phyloP scores from a whole-genome alignment of 495 filamentous ascomycete genomes.

The Astrocystis sublimbata region DNA sequence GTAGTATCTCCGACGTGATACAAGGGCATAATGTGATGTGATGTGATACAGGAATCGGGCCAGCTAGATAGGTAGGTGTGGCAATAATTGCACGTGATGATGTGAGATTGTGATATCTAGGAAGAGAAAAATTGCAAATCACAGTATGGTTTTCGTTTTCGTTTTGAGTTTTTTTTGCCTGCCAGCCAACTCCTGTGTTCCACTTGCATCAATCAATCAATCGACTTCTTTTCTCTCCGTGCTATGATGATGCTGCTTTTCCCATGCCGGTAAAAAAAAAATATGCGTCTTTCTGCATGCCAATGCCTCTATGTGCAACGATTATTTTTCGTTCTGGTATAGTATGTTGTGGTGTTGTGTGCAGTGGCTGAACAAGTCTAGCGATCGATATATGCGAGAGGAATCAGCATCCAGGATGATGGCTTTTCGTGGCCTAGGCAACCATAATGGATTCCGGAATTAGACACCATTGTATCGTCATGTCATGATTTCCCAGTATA shows the following conservation, averaged over 20 bases:
- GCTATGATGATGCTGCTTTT: constrained; percentile 20
- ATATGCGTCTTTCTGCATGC: constrained; percentile 18
- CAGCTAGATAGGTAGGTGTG: too few species aligned
- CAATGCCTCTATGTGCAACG: constrained; percentile 16
- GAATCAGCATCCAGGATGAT: constrained; percentile 14
- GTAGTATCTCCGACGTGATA: constrained; percentile 6
- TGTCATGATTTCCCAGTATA: not conserved
- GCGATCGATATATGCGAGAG: not conserved
- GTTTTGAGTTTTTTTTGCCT: too few species aligned
- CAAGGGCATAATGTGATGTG: too few species aligned
- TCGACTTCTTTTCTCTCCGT: not conserved
- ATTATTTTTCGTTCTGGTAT: constrained; percentile 7
- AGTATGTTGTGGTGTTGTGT: too few species aligned
- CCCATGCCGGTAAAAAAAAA: constrained; percentile 21
- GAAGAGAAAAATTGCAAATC: constrained; percentile 14
- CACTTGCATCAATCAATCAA: not conserved
- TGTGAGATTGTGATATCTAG: too few species aligned
- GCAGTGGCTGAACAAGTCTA: constrained; percentile 9
- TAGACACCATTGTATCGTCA: constrained; percentile 1
- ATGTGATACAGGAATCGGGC: too few species aligned
- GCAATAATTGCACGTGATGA: not conserved
- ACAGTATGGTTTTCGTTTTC: constrained; percentile 9
- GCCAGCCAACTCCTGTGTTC: constrained; percentile 21
- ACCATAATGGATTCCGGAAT: constrained; percentile 15
- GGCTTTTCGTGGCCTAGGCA: constrained; percentile 6